Evolutionary conservation across 2,329 filamentous ascomycete genomes (phyloP).

Genomic region (Zymoseptoria brevis): DNA sequence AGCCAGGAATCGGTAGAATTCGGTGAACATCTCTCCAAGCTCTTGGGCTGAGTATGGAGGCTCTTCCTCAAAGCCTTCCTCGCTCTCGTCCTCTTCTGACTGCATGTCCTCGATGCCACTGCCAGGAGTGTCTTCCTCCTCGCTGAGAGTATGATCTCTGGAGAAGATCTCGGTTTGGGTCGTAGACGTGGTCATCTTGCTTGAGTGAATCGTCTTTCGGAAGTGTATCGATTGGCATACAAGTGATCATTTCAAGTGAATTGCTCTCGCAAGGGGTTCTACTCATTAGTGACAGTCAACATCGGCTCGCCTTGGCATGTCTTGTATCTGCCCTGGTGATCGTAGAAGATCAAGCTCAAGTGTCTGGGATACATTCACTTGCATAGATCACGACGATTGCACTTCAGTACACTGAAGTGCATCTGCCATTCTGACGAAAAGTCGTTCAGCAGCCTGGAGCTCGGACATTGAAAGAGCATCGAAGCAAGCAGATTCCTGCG

Average conservation of each 20-base stretch:
- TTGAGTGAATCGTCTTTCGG: not conserved
- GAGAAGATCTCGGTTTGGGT: not conserved
- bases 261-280: not conserved
- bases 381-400: too few relatives aligned
- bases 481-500: too few relatives aligned
- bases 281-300: not conserved
- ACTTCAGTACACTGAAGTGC: too few relatives aligned
- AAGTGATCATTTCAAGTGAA: not conserved
- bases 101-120: not conserved
- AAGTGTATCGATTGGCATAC: not conserved
- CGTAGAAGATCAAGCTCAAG: not conserved
- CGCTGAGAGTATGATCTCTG: not conserved
- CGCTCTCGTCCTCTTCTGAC: not conserved
- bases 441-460: too few relatives aligned
- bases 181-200: too few relatives aligned
- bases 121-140: not conserved
- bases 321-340: not conserved
- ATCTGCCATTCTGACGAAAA: too few relatives aligned
- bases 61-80: not conserved
- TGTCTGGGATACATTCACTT: not conserved
- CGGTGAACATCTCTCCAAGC: not conserved
- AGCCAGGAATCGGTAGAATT: constrained; percentile 2
- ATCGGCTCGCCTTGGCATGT: not conserved
- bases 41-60: not conserved
- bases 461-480: too few relatives aligned